Base-by-base conservation (phyloP, 2,329 filamentous ascomycete genomes). In the Chaetomiaceae sp. region DNA sequence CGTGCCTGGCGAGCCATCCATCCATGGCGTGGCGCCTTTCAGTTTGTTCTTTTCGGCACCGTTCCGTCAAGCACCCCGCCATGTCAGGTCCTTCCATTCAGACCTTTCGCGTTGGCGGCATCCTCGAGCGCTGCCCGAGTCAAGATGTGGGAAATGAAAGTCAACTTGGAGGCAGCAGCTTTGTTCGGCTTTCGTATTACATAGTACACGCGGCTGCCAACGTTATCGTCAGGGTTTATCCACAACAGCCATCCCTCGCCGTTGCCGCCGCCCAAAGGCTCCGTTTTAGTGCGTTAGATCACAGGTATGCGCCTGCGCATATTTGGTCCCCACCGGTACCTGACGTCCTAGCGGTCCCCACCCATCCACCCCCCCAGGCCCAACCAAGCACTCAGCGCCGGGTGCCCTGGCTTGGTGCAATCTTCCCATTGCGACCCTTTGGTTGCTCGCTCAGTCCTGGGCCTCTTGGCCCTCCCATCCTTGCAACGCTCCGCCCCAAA, bases 401-500 rank as follows among this genome's bases (percentile, higher is more conserved):
- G 48, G 46, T 42, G 54, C 55, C 55, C 54, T 56, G 51, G 55
- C 49, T 51, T 52, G 52, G 54, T 54, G 55, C 48, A 60, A 58
- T 58, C 54, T 60, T 55, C 56, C 56, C 54, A 44, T 44, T 55
- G 55, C 53, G 38, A 55, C 55, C 53, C 47, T 51, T 39, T 47
- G 51, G 40, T 43, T 48, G 39, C 44, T 44, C 33, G 6, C 25
- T 42, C 44, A 37, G 27, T 44, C 41, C 14, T 17, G n/a, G 19
- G 6, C 25, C 6, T 6, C 23, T 50, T 43, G 51, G n/a, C n/a
- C 49, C 53, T 51, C 27, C 47, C 54, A 59, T 54, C 58, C 58
- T 58, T 60, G 57, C 57, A 57, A 51, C 51, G 50, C 58, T 59
- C 59, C 57, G 59, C 57, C 59, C 55, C 57, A 54, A 51, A 51